Evolutionary conservation across 192 early-diverging fungal genomes (phyloP), one percentile per base, ranked within the genome.

Genomic region (Glomus cerebriforme): DNA sequence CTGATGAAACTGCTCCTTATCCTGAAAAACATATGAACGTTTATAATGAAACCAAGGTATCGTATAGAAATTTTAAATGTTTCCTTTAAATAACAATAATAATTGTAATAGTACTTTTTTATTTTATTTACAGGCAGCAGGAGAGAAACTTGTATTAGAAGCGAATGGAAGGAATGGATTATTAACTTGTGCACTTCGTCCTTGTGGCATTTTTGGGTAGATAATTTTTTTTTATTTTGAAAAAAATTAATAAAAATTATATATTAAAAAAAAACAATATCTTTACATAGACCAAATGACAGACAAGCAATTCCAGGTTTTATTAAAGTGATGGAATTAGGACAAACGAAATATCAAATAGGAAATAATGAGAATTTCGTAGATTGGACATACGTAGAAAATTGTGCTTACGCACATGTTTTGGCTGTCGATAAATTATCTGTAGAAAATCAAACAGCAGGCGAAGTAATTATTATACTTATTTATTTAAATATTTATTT

Each of bases 361-460:
- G 97, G 97, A 26, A 82, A 91, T 80, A 97, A 96, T 86, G 87
- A 84, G 0, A 90, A 89, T 47, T 80, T 96, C 49, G 92, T 96
- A 82, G 97, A 98, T 79, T 96, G 90, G 81, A 97, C 97, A 12
- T 96, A 96, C 79, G 97, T 98, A 7, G 95, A 90, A 80, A 98
- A 98, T 77, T 91, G 93, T n/a, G 95, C 95, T 8, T 94, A 97
- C 73, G 91, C 95, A 15, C 97, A 99, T 82, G 80, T 97, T 13
- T 85, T 96, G 68, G 96, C 96, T 9, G 93, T 91, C 3, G 90
- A 97, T 58, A 92, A 90, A 71, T 81, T 97, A 37, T 75, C 82
- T 12, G 63, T 73, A 26, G 79, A 79, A 35, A 82, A 77, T 64
- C 69, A 66, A 59, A 79, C 81, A 31, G 79, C 63, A 65, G 87